A percentile compares a stretch with the other conserved stretches of the same genome.
Conservation (phyloP, 305 asterid genomes). For the Fraxinus platypoda region DNA sequence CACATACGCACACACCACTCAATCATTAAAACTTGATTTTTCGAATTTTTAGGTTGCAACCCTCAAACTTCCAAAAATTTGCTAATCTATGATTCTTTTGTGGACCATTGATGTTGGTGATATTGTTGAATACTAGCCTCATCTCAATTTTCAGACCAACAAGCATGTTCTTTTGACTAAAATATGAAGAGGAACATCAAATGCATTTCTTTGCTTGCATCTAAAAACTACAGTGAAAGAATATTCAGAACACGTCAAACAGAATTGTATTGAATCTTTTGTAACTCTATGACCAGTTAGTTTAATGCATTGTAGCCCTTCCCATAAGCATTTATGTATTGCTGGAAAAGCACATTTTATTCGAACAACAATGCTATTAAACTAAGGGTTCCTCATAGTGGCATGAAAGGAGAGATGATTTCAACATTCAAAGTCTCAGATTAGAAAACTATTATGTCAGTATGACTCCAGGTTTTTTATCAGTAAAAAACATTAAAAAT, state of each 20-base stretch:
- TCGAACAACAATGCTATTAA: background rate
- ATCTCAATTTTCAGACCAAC: background rate
- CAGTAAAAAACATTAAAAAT: background rate
- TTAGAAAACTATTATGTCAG: background rate
- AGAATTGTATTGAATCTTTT: background rate
- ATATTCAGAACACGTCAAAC: background rate
- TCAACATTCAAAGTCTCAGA: background rate
- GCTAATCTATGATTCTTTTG: background rate
- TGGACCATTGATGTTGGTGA: background rate
- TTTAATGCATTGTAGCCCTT: background rate
- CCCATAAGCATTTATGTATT: constrained; percentile 3
- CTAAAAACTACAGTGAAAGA: background rate
- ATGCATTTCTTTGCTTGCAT: background rate
- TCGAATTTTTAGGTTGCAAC: background rate
- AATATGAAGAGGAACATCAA: background rate
- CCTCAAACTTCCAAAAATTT: background rate
- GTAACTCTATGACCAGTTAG: background rate
- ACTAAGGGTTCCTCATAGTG: constrained; percentile 2
- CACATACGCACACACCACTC: background rate
- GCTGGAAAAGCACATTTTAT: background rate
- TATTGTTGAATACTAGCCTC: background rate
- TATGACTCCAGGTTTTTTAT: background rate
- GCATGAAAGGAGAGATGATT: background rate
- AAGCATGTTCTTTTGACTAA: background rate
- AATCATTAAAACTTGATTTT: background rate